Percentiles rank a stretch among this genome's conserved stretches.
Evolutionary conservation across 108 stramenopile species (phyloP).

Genomic region (Cyclotella baltica): DNA sequence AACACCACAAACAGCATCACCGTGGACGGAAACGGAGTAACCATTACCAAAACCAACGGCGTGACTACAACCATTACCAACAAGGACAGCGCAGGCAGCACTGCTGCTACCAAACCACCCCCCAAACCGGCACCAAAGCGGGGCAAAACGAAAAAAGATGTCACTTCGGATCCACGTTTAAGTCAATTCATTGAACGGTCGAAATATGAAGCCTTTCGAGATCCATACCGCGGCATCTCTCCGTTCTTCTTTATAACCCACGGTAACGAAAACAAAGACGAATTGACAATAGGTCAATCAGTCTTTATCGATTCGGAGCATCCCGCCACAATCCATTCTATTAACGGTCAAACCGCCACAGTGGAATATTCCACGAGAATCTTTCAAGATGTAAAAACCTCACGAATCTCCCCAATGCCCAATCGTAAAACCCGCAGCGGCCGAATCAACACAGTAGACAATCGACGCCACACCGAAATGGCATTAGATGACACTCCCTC

Average conservation of each 20-base stretch:
- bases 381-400: neutral
- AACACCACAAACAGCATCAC: too few species aligned
- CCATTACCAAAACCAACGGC: too few species aligned
- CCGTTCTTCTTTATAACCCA: slow-evolving; percentile 24
- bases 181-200: slow-evolving; percentile 40
- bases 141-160: slow-evolving; percentile 6
- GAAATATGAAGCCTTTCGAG: slow-evolving; percentile 64
- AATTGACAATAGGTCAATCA: neutral
- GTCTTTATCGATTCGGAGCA: neutral
- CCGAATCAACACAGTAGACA: neutral
- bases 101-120: too few species aligned
- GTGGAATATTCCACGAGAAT: neutral
- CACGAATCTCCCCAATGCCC: neutral
- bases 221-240: slow-evolving; percentile 75
- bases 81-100: too few species aligned
- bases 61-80: too few species aligned
- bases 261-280: neutral
- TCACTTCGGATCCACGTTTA: slow-evolving; percentile 27
- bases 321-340: neutral
- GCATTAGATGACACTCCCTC: slow-evolving; percentile 22
- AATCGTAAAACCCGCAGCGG: neutral
- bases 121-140: neutral
- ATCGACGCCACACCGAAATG: neutral
- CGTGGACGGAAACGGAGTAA: too few species aligned
- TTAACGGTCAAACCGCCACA: neutral